Conservation (phyloP, 2,329 filamentous ascomycete species). For the Byssoonygena ceratinophila region DNA sequence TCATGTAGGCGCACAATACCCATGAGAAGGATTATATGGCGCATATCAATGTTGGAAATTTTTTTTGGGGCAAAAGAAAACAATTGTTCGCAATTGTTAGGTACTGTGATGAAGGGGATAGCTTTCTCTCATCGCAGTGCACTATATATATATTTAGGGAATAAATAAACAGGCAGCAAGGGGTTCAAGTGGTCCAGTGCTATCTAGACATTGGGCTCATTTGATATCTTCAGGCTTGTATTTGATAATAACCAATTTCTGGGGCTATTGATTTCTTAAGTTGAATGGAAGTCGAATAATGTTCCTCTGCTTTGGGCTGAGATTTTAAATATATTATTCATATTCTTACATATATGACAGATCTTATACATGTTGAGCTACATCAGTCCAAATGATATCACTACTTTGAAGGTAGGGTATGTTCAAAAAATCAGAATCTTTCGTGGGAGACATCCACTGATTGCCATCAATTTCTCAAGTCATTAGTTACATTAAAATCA, state of each 20-base stretch:
- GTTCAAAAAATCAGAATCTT: not conserved
- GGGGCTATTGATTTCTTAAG: not conserved
- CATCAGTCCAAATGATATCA: too few relatives aligned
- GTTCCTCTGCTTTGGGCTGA: not conserved
- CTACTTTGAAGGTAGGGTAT: too few relatives aligned
- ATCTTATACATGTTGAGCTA: not conserved
- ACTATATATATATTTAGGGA: constrained; percentile 6
- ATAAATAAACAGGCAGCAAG: not conserved
- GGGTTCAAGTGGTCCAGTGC: not conserved
- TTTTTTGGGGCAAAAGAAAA: constrained; percentile 4
- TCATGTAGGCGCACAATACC: constrained; percentile 8
- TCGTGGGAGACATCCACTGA: too few relatives aligned
- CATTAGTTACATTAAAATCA: too few relatives aligned
- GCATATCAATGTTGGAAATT: not conserved
- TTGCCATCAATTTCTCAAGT: too few relatives aligned
- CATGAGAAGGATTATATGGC: constrained; percentile 7
- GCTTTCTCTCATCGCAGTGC: not conserved
- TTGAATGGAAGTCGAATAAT: not conserved
- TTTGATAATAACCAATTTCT: not conserved
- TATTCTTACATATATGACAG: not conserved
- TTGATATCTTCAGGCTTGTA: not conserved
- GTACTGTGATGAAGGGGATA: not conserved
- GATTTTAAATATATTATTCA: not conserved
- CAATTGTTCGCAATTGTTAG: not conserved
- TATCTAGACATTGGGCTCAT: not conserved